Percentiles rank a stretch among this genome's conserved stretches.
These are phyloP conservation scores for Cercophora sp. DNA, from an alignment of 495 filamentous ascomycete species.

Conservation along the genomic window DNA sequence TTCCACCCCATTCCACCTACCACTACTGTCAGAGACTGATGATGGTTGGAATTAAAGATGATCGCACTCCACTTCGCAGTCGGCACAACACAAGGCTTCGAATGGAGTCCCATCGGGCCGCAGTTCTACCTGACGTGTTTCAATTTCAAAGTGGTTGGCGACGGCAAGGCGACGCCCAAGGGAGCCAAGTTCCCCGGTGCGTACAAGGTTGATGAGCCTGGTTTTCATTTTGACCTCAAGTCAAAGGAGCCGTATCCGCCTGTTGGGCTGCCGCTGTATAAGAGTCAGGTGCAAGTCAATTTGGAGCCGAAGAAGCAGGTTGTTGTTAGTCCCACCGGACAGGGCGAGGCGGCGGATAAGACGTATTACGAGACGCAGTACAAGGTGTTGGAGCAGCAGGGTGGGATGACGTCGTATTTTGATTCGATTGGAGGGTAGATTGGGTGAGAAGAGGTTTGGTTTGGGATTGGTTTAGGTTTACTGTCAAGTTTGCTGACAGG, in stretches of 20 bases:
- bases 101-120: constrained; percentile 35
- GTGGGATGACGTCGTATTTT: constrained; percentile 8
- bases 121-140: constrained; percentile 65
- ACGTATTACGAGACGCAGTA: constrained; percentile 9
- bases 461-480: no score
- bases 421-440: constrained; percentile 14
- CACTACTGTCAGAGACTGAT: not conserved
- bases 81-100: constrained; percentile 10
- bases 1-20: not conserved
- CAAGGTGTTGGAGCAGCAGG: constrained; percentile 5
- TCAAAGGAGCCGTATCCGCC: constrained; percentile 32
- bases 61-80: constrained; percentile 23
- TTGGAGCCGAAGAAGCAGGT: not conserved
- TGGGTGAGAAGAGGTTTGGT: no score
- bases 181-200: constrained; percentile 51
- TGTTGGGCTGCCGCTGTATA: constrained; percentile 5
- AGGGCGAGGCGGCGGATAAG: not conserved
- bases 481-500: no score
- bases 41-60: constrained; percentile 6
- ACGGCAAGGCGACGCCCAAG: constrained; percentile 46
- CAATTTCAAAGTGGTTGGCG: constrained; percentile 57
- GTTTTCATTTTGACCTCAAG: constrained; percentile 6
- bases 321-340: constrained; percentile 9
- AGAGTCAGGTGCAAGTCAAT: not conserved
- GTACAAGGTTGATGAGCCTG: constrained; percentile 38